Conservation (phyloP, 2,329 filamentous ascomycete species). For the Bipolaris sorokiniana region DNA sequence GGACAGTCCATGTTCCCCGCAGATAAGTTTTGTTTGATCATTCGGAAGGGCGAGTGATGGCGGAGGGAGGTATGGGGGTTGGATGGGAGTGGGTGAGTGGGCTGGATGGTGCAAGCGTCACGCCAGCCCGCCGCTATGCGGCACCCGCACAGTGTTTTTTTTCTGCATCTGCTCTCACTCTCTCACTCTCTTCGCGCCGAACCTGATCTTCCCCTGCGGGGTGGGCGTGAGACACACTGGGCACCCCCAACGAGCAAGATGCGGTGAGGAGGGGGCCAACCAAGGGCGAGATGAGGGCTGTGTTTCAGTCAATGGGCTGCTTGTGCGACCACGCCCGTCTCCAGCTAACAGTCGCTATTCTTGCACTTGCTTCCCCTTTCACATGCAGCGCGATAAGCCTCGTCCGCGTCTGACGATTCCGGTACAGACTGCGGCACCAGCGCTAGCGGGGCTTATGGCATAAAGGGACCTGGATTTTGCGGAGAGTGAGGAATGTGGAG, state of each 20-base stretch:
- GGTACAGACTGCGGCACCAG: slow-evolving; percentile 13
- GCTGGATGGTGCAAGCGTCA: slow-evolving; percentile 23
- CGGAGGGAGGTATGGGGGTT: too few relatives aligned
- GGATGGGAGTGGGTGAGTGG: too few relatives aligned
- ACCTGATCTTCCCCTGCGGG: slow-evolving; percentile 19
- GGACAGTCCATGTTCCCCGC: slow-evolving; percentile 18
- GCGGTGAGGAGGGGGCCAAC: slow-evolving; percentile 18
- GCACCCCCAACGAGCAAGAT: slow-evolving; percentile 16
- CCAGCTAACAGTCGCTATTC: slow-evolving; percentile 12
- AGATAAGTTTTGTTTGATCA: slow-evolving; percentile 21
- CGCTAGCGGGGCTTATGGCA: slow-evolving; percentile 14
- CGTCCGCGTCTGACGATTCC: slow-evolving; percentile 9
- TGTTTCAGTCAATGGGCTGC: slow-evolving; percentile 20
- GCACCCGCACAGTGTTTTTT: slow-evolving; percentile 15
- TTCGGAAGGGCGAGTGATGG: slow-evolving; percentile 1
- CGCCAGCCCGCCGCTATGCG: slow-evolving; percentile 20
- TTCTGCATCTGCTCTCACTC: not conserved
- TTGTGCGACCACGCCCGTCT: slow-evolving; percentile 20
- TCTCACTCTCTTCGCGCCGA: not conserved
- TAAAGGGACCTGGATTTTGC: slow-evolving; percentile 14
- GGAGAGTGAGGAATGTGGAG: slow-evolving; percentile 16
- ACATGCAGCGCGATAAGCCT: slow-evolving; percentile 30
- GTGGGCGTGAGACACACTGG: slow-evolving; percentile 17
- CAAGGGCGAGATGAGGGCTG: not conserved
- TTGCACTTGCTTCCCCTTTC: slow-evolving; percentile 25